Base-by-base conservation (phyloP, 2,329 filamentous ascomycete species). In the Colletotrichum shisoi region DNA sequence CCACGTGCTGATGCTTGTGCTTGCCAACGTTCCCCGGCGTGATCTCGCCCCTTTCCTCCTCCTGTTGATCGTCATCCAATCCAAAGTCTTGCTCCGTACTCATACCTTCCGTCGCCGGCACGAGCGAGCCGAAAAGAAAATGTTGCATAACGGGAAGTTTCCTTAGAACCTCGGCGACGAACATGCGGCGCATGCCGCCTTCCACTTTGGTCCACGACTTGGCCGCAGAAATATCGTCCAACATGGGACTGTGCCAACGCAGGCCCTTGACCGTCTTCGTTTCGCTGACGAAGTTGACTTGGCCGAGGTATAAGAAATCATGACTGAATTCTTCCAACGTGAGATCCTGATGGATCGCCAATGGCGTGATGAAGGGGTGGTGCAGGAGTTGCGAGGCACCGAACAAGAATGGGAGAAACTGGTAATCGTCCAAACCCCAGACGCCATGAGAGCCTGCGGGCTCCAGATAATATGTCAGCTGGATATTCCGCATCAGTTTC, bases 91-190 rank as follows among this genome's bases (percentile, higher is more conserved):
- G 79, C 72, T 89, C 87, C 53, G 82, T 84, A 69, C 87, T 91
- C 95, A 99, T 98, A 1, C 87, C 92, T 24, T 92, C 87, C 0
- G 84, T 87, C 0, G 94, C 93, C 0, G 92, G 90, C 1, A 99
- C 84, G 57, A 99, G 79, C 9, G 89, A 90, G 0, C 95, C 95
- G 74, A 99, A 99, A 62, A 99, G 75, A 73, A 99, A 99, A 77
- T 99, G 96, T 79, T 99, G 95, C 93, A 98, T 98, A 49, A 99
- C 94, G 0, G 95, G 95, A 62, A 99, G 77, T 79, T 99, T 99
- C 39, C 91, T 89, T 58, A 99, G 79, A 0, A 99, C 94, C 78
- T 99, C 95, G 46, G 90, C 91, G 58, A 94, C 85, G 75, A 98
- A 98, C 96, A 99, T 99, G 71, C 93, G 91, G 68, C 92, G 87